Base-by-base conservation (phyloP, 176 grass and related monocot genomes). In the Cenchrus americanus region DNA sequence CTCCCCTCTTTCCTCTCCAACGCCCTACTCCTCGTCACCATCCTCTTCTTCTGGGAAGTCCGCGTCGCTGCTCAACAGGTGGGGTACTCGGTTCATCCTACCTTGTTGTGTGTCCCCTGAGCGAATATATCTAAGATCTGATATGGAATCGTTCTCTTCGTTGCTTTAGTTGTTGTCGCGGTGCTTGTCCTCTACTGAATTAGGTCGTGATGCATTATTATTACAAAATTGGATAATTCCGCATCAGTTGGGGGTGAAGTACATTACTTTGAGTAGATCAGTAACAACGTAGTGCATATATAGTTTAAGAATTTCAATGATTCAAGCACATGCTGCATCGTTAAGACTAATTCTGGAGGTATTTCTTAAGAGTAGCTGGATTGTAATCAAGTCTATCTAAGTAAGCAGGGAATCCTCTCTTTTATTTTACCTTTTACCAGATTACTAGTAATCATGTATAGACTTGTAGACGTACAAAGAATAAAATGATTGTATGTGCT, bases 11-110 rank as follows among this genome's bases (percentile, higher is more conserved):
- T 99, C 61, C 69, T 99, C 46, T 80, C 88, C 76, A 99, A 96
- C 83, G 91, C 96, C 49, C 10, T 99, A 72, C 96, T 99, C 53
- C 89, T 99, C 63, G 91, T 96, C 74, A 72, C 64, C 85, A 96
- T 99, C 84, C 93, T 99, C 87, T 99, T 99, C 87, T 96, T 94
- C 80, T 99, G 96, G 96, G 91, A 99, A 96, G 89, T 96, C 96
- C 58, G 96, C 96, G 47, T 94, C 73, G 71, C 89, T 99, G 59
- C 93, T 99, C 85, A 99, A 91, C 71, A 92, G 96, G 96, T 92
- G 66, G 10, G 59, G 14, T 65, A 13, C 47, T 74, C 62, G 30
- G 42, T 3, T 82, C 17, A 41, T 41, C 50, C 27, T 8, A 8
- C 17, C 22, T 52, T 19, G 23, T 18, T 19, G 40, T 1, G 17